phyloP scores from a whole-genome alignment of 306 rosid genomes.

The Sindora glabra region DNA sequence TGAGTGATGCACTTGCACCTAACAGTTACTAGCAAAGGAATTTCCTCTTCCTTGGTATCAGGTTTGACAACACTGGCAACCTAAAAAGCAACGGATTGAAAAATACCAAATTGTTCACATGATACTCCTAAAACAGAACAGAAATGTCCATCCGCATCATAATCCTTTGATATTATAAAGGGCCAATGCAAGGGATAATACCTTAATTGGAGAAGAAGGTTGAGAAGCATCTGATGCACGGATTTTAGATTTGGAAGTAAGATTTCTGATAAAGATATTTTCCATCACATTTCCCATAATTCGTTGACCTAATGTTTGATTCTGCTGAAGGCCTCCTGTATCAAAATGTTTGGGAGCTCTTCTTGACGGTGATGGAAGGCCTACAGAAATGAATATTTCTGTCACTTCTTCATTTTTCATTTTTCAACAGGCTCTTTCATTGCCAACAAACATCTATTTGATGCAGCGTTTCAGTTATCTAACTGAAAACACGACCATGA shows the following conservation, averaged over 20 bases:
- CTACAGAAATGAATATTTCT: slow-evolving; percentile 36
- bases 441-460: slow-evolving; percentile 1
- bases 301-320: slow-evolving; percentile 91
- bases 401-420: neutral
- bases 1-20: slow-evolving; percentile 96
- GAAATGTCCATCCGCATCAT: too few species aligned
- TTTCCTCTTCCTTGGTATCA: slow-evolving; percentile 64
- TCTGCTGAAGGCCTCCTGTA: slow-evolving; percentile 60
- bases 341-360: slow-evolving; percentile 52
- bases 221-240: slow-evolving; percentile 56
- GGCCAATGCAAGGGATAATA: slow-evolving; percentile 17
- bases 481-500: slow-evolving; percentile 15
- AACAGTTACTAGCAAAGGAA: slow-evolving; percentile 66
- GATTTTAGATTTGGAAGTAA: slow-evolving; percentile 66
- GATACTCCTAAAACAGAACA: neutral
- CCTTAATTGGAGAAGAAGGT: slow-evolving; percentile 84
- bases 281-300: slow-evolving; percentile 94
- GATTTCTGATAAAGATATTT: slow-evolving; percentile 84
- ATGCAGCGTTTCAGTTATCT: slow-evolving; percentile 9
- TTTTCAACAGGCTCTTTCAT: neutral
- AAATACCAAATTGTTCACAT: slow-evolving; percentile 2
- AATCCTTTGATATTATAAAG: neutral
- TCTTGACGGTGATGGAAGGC: slow-evolving; percentile 78
- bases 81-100: slow-evolving; percentile 35
- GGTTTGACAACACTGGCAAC: slow-evolving; percentile 58